Conservation (phyloP, 371 early-diverging fungal species). For the Thermomucor indicae-seudaticae region DNA sequence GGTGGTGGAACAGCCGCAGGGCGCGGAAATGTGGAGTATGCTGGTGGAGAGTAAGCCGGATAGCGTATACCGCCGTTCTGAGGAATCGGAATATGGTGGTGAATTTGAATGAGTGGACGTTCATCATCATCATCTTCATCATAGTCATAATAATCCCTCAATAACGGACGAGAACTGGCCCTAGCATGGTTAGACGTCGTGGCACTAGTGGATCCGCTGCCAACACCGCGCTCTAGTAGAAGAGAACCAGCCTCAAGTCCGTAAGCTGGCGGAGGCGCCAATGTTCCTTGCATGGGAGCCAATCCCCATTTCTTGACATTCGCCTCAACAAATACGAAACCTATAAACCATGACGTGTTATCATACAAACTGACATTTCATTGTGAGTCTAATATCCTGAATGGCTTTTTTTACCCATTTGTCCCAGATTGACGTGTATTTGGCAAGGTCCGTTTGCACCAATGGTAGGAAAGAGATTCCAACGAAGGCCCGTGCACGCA, state of each 20-base stretch:
- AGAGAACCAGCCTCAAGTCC: slow-evolving; percentile 52
- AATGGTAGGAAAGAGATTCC: slow-evolving; percentile 60
- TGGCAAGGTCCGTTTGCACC: slow-evolving; percentile 65
- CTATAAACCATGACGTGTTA: slow-evolving; percentile 8
- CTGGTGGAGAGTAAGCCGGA: slow-evolving; percentile 17
- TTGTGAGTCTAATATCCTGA: neutral
- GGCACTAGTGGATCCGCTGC: neutral
- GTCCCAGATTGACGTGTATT: slow-evolving; percentile 62
- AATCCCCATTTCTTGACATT: slow-evolving; percentile 83
- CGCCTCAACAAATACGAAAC: slow-evolving; percentile 74
- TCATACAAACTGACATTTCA: neutral
- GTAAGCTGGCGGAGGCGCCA: slow-evolving; percentile 69
- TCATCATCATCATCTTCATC: slow-evolving; percentile 15
- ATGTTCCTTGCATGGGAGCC: slow-evolving; percentile 65
- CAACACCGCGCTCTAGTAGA: slow-evolving; percentile 33
- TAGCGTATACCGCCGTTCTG: slow-evolving; percentile 7
- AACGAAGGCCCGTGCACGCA: slow-evolving; percentile 50
- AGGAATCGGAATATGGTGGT: slow-evolving; percentile 10
- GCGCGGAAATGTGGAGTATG: slow-evolving; percentile 20
- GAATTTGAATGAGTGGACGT: slow-evolving; percentile 17
- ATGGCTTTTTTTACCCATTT: slow-evolving; percentile 20
- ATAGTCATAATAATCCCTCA: slow-evolving; percentile 1
- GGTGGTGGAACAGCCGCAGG: slow-evolving; percentile 4
- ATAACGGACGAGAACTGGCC: neutral
- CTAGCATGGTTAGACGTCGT: neutral